Evolutionary conservation across 169 alveolate species (phyloP), one percentile per base, ranked within the genome.

Genomic region (Plasmodium inui): DNA sequence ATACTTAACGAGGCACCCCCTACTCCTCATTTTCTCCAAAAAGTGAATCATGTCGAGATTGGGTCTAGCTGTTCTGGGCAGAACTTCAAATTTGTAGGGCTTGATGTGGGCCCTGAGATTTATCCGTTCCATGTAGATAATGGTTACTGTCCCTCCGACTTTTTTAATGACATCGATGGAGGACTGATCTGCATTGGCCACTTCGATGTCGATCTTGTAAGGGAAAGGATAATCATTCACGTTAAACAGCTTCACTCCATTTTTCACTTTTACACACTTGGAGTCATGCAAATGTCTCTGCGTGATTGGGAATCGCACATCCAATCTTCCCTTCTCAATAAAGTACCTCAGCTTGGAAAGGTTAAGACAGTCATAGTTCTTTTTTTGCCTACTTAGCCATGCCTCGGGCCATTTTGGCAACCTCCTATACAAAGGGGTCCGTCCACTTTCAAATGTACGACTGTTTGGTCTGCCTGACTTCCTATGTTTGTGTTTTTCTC

Each of bases 191-290:
- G 98, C 97, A 17, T 97, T 95, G 0, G 98, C 96, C 22, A 97
- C 98, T 92, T 96, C 98, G 26, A 98, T 97, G 83, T 96, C 96
- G 53, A 98, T 96, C 83, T 97, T 97, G 94, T 98, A 98, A 5
- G 99, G 99, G 85, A 98, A 98, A 7, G 99, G 99, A 84, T 97
- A 98, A 83, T 97, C 98, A 92, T 97, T 97, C 81, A 96, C 97
- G 61, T 97, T 97, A 95, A 97, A 97, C 8, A 97, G 93, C 74
- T 95, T 96, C 1, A 97, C 98, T 26, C 98, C 98, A 57, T 95
- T 89, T 95, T 94, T 96, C 22, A 96, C 97, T 81, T 92, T 96
- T 50, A 96, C 97, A 85, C 98, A 97, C 39, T 97, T 90, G 79
- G 97, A 95, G 94, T 97, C 98, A 89, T 94, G 80, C 78, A 97